Percentiles rank a stretch among this genome's conserved stretches.
phyloP scores from a whole-genome alignment of 139 green algal species.

The Chlamydomonas sphaeroides region DNA sequence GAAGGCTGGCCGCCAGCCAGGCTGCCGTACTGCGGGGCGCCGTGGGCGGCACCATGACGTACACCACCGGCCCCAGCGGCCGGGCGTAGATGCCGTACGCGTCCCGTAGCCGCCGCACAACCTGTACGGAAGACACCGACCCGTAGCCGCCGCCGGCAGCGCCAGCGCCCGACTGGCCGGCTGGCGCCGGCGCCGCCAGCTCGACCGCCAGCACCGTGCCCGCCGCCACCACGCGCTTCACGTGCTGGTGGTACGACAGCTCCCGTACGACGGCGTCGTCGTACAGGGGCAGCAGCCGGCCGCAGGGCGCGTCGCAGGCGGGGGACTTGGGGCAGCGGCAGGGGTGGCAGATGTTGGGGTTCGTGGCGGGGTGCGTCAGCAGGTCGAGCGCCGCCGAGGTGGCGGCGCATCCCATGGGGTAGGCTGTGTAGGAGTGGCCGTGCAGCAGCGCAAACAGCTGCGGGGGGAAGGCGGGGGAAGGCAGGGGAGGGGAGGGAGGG shows the following conservation, averaged over 20 bases:
- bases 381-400: constrained; percentile 76
- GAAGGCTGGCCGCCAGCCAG: constrained; percentile 61
- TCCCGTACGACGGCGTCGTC: constrained; percentile 52
- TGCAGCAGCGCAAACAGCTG: constrained; percentile 93
- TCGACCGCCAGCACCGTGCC: constrained; percentile 91
- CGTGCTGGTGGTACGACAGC: constrained; percentile 70
- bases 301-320: constrained; percentile 49
- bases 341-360: constrained; percentile 79
- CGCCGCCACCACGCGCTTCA: constrained; percentile 70
- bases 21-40: constrained; percentile 58
- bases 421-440: constrained; percentile 98
- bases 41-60: constrained; percentile 91
- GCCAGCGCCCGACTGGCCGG: background rate
- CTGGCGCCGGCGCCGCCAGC: constrained; percentile 45
- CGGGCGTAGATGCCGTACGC: constrained; percentile 77
- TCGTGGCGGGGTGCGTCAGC: constrained; percentile 69
- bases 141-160: constrained; percentile 46
- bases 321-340: constrained; percentile 31
- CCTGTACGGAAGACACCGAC: constrained; percentile 54
- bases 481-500: too few relatives aligned
- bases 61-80: constrained; percentile 92
- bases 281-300: constrained; percentile 80
- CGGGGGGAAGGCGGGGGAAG: background rate
- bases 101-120: constrained; percentile 58
- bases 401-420: constrained; percentile 88